A percentile compares a stretch with the other conserved stretches of the same genome.
Evolutionary conservation across 176 grass and related monocot species (phyloP).

Genomic region (Triticum timopheevii): DNA sequence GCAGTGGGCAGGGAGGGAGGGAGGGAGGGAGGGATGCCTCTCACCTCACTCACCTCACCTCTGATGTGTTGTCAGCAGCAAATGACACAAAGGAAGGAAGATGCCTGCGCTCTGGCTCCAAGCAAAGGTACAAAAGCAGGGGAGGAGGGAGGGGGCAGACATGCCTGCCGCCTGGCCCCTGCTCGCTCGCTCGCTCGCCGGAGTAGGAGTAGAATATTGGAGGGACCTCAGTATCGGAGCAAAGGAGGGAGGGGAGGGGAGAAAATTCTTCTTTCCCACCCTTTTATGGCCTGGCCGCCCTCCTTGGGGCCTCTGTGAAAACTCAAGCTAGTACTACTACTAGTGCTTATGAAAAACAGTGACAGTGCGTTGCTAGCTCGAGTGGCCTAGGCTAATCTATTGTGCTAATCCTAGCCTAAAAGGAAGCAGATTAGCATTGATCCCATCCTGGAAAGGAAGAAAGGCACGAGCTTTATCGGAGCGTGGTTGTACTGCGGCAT

Average conservation of each 20-base stretch:
- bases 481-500: background rate
- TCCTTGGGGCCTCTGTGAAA: background rate
- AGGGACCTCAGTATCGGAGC: background rate
- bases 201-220: constrained; percentile 5
- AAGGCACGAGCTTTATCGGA: background rate
- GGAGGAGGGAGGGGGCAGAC: background rate
- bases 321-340: background rate
- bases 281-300: background rate
- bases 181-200: no score
- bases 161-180: background rate
- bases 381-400: background rate
- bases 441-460: background rate
- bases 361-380: background rate
- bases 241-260: background rate
- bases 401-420: background rate
- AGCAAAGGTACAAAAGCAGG: constrained; percentile 16
- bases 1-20: background rate
- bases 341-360: background rate
- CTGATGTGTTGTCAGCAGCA: constrained; percentile 8
- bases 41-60: background rate
- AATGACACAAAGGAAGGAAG: constrained; percentile 24
- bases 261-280: background rate
- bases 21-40: background rate
- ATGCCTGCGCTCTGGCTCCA: background rate
- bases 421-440: constrained; percentile 4